Evolutionary conservation across 805 yeast species (phyloP), one percentile per base, ranked within the genome.

Genomic region (Candida germanica): DNA sequence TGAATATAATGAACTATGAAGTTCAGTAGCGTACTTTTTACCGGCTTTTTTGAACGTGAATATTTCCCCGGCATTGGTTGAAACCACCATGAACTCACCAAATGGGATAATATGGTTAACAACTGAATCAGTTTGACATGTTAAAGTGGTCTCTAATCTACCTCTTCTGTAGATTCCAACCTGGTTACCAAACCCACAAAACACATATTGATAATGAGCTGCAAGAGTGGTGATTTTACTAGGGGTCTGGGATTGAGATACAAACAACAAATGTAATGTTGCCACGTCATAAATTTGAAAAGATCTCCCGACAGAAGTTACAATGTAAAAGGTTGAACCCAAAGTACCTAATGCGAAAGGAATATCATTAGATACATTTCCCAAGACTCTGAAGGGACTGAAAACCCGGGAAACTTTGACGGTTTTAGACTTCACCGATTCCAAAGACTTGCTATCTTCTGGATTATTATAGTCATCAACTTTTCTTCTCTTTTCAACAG

Each of bases 271-370:
- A 48, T 86, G 93, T 43, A 91, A 66, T 5, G 85, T 87, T 21
- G 91, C 79, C 50, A 85, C 96, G 64, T 93, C 98, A 53, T 85
- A 93, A 19, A 93, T 87, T 58, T 91, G 98, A 65, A 93, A 87
- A 1, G 91, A 73, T 35, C 79, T 72, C 3, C 97, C 98, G 15
- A 93, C 96, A 29, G 86, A 80, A 0, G 98, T 91, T 12, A 83
- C 95, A 26, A 87, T 77, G 51, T 89, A 84, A 51, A 84, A 89
- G 1, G 95, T 79, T 11, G 86, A 73, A 35, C 98, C 98, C 40
- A 91, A 70, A 2, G 91, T 79, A 18, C 98, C 94, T 14, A 87
- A 69, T 5, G 96, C 85, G 55, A 89, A 87, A 3, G 98, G 98
- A 2, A 73, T 69, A 24, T 77, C 81, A 54, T 87, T 87, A 19